Base-by-base conservation (phyloP, 441 rosid species). In the Mallotus repandus region DNA sequence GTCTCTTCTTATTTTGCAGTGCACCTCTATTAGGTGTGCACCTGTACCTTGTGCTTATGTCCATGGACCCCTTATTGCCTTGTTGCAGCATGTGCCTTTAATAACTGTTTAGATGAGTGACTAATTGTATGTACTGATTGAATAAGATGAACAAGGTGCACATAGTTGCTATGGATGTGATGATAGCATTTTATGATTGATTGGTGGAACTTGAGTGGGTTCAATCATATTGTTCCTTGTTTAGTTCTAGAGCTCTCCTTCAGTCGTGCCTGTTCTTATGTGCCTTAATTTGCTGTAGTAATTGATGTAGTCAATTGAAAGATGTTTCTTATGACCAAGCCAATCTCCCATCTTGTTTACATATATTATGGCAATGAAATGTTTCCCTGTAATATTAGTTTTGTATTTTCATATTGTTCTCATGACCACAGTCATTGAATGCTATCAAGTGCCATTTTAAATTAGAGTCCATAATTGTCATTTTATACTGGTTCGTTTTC, bases 401-500 rank as follows among this genome's bases (percentile, higher is more conserved):
- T 19, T 41, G 1, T 56, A 7, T n/a, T n/a, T 45, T 63, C 1
- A 16, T 38, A 10, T 15, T 21, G 32, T 59, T 32, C 13, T 25
- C 14, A 9, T 41, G 60, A 52, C 21, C 14, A 11, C 19, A 16
- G 25, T 18, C 60, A 68, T 14, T 45, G 32, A 59, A 46, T 22
- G 38, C 25, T 66, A 35, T 32, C 25, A 45, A 59, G 22, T 60
- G 21, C 38, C 49, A 66, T 53, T 73, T 32, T 56, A 55, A 32
- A 65, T 12, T 48, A 21, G 13, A 60, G 2, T 48, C 38, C 2
- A 49, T 43, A 32, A 2, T 14, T 75, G 41, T 54, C 63, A 15
- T 45, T 55, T 18, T 53, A 43, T 6, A 6, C 73, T 52, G 69
- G 70, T 78, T 54, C 41, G 62, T 50, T 54, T 68, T 76, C 70